phyloP scores from a whole-genome alignment of 139 green algal species.

The Pleodorina starrii region DNA sequence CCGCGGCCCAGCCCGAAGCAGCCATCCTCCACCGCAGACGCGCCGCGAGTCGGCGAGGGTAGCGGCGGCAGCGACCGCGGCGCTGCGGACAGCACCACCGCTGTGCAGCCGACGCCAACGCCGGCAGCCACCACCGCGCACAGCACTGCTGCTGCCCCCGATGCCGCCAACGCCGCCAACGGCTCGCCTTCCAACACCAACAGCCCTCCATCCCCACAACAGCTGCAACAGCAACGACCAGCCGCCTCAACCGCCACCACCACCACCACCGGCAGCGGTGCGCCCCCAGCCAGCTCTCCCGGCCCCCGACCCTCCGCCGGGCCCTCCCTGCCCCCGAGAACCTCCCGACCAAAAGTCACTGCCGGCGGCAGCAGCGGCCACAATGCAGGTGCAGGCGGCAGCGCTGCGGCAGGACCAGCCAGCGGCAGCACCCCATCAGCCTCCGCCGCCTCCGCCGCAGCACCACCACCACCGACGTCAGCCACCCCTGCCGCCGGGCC shows the following conservation, averaged over 20 bases:
- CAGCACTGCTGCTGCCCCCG: too few relatives aligned
- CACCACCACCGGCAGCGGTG: too few relatives aligned
- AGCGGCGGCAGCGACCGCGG: too few relatives aligned
- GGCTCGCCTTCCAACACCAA: not conserved
- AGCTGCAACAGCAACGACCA: too few relatives aligned
- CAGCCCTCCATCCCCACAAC: not conserved
- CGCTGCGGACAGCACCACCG: too few relatives aligned
- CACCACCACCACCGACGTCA: not conserved
- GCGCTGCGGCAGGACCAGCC: not conserved
- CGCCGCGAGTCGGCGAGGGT: too few relatives aligned
- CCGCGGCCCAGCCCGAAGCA: not conserved
- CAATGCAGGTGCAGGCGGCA: not conserved
- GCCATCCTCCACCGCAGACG: too few relatives aligned
- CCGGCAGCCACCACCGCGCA: too few relatives aligned
- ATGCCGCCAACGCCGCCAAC: not conserved
- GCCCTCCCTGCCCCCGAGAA: slow-evolving; percentile 6
- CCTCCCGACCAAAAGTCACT: not conserved
- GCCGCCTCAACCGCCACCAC: not conserved
- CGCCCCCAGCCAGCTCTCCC: too few relatives aligned
- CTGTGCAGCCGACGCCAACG: too few relatives aligned
- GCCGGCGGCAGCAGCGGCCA: not conserved
- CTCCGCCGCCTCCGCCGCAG: not conserved
- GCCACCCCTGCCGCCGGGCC: not conserved
- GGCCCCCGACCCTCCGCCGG: not conserved
- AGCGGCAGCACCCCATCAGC: not conserved